These are phyloP conservation scores for Aquanectria penicillioides DNA, from an alignment of 2,329 filamentous ascomycete species.

Conservation along the genomic window DNA sequence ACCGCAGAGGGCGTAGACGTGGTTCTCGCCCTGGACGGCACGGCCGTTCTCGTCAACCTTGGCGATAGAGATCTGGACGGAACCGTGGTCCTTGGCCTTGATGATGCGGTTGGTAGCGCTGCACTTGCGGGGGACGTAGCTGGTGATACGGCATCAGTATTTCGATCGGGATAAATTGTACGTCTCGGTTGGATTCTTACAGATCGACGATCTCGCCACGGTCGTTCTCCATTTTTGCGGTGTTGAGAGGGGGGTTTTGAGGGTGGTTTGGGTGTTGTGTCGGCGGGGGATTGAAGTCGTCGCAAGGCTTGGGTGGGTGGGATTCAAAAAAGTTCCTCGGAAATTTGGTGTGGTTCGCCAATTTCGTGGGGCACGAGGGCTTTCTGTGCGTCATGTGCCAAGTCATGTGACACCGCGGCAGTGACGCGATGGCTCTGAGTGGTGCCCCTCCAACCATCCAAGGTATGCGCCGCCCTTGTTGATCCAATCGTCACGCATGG, in stretches of 20 bases:
- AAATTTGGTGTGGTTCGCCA: constrained; percentile 49
- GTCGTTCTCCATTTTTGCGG: constrained; percentile 98
- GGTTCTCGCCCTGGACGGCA: constrained; percentile 92
- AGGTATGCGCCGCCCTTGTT: constrained; percentile 8
- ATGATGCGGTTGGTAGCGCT: constrained; percentile 99
- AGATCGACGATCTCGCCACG: constrained; percentile 99
- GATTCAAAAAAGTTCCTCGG: constrained; percentile 41
- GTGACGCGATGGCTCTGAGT: constrained; percentile 38
- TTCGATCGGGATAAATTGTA: constrained; percentile 18
- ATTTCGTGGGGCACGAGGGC: constrained; percentile 52
- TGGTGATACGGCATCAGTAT: constrained; percentile 53
- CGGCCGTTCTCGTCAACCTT: constrained; percentile 99
- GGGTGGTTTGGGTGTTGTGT: constrained; percentile 44
- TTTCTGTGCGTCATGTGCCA: constrained; percentile 48
- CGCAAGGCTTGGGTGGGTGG: constrained; percentile 44
- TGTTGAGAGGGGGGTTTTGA: constrained; percentile 41
- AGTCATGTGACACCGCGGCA: constrained; percentile 49
- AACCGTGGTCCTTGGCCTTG: constrained; percentile 99
- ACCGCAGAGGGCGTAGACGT: constrained; percentile 95
- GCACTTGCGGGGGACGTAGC: constrained; percentile 99
- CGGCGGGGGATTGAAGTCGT: constrained; percentile 44
- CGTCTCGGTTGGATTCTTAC: constrained; percentile 65
- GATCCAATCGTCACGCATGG: background rate
- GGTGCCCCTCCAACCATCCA: constrained; percentile 4
- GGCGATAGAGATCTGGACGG: constrained; percentile 94